Evolutionary conservation across 768 basidiomycete species (phyloP).

Genomic region (Kwoniella bestiolae): DNA sequence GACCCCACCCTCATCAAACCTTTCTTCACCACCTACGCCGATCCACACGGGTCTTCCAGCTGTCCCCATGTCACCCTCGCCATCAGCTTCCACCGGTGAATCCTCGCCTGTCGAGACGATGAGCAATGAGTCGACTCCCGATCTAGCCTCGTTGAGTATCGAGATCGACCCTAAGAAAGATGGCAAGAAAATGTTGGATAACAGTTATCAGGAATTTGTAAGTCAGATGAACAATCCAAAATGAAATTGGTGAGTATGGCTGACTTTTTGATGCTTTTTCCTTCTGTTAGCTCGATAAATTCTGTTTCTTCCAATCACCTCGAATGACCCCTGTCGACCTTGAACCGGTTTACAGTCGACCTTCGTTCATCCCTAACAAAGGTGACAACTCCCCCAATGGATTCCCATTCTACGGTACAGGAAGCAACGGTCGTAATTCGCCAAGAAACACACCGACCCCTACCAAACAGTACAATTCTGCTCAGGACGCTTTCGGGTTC

Average conservation of each 20-base stretch:
- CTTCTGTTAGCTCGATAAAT: slow-evolving; percentile 48
- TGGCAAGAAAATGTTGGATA: slow-evolving; percentile 31
- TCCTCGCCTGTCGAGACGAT: slow-evolving; percentile 44
- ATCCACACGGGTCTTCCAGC: slow-evolving; percentile 20
- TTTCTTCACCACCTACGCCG: slow-evolving; percentile 53
- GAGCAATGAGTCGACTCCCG: slow-evolving; percentile 33
- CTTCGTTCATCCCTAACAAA: slow-evolving; percentile 19
- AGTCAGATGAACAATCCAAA: slow-evolving; percentile 26
- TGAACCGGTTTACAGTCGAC: slow-evolving; percentile 26
- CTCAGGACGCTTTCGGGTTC: slow-evolving; percentile 39
- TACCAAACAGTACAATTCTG: slow-evolving; percentile 31
- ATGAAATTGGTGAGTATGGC: neutral
- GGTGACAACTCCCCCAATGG: slow-evolving; percentile 37
- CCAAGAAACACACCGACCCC: slow-evolving; percentile 39
- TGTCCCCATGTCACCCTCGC: slow-evolving; percentile 40
- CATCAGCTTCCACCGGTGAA: slow-evolving; percentile 46
- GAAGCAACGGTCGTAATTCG: slow-evolving; percentile 23
- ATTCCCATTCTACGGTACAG: slow-evolving; percentile 43
- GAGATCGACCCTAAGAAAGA: slow-evolving; percentile 46
- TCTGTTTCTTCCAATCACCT: slow-evolving; percentile 56
- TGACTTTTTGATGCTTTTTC: neutral
- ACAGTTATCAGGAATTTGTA: slow-evolving; percentile 54
- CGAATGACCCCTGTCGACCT: slow-evolving; percentile 41
- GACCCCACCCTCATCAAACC: slow-evolving; percentile 50
- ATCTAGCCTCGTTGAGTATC: slow-evolving; percentile 32